These are phyloP conservation scores for Populus tomentosa DNA, from an alignment of 441 rosid species.

Conservation along the genomic window DNA sequence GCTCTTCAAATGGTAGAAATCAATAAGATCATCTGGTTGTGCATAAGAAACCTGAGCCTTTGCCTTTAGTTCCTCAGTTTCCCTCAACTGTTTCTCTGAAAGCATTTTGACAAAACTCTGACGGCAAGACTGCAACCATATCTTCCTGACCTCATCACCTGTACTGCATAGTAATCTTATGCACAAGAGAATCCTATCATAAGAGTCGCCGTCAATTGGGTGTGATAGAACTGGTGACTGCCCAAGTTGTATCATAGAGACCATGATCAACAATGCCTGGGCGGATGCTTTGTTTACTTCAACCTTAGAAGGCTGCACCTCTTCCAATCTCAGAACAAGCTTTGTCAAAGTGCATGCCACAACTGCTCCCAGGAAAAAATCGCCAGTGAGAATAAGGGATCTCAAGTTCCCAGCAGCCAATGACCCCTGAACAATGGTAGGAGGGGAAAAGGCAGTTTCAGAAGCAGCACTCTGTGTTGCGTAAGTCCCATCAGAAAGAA, in stretches of 20 bases:
- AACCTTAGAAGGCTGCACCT: conserved; percentile 71
- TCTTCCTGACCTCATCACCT: conserved; percentile 69
- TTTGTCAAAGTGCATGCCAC: conserved; percentile 81
- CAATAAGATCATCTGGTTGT: conserved; percentile 88
- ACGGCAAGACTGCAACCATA: conserved; percentile 84
- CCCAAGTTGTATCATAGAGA: conserved; percentile 82
- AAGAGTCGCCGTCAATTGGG: conserved; percentile 79
- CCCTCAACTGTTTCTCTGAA: conserved; percentile 76
- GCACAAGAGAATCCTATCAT: conserved; percentile 72
- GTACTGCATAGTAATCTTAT: conserved; percentile 65
- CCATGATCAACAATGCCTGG: conserved; percentile 69
- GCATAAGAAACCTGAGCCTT: conserved; percentile 84
- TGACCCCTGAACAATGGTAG: conserved; percentile 75
- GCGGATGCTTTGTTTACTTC: conserved; percentile 67
- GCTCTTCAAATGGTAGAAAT: conserved; percentile 92
- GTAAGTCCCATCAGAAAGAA: conserved; percentile 92
- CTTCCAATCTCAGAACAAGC: conserved; percentile 82
- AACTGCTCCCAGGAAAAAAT: conserved; percentile 92
- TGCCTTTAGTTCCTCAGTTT: conserved; percentile 79
- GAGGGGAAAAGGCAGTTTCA: conserved; percentile 80
- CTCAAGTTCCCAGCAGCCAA: conserved; percentile 75
- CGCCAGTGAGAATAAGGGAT: conserved; percentile 78
- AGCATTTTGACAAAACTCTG: conserved; percentile 90
- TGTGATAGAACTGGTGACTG: conserved; percentile 74
- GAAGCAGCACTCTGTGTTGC: conserved; percentile 96